Conservation (phyloP, 805 yeast species). For the Schwanniomyces occidentalis region DNA sequence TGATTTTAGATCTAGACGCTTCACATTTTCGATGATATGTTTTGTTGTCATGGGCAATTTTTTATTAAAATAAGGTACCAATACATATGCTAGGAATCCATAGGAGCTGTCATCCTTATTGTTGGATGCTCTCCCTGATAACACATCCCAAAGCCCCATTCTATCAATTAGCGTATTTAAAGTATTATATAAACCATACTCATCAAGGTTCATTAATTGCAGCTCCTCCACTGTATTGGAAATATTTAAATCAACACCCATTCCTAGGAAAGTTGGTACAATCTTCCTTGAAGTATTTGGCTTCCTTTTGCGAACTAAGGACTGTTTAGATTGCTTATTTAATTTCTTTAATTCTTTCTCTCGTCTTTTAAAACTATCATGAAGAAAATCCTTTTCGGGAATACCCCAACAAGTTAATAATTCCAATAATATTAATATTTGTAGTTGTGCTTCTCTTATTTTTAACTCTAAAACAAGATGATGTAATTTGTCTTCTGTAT, state of each 20-base stretch:
- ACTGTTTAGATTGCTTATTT: conserved; percentile 18
- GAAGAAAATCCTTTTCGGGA: conserved; percentile 37
- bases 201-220: conserved; percentile 3
- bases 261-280: conserved; percentile 45
- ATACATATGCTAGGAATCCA: conserved; percentile 52
- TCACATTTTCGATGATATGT: conserved; percentile 47
- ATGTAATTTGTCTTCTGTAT: conserved; percentile 18
- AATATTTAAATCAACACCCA: conserved; percentile 24
- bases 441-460: conserved; percentile 57
- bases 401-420: conserved; percentile 33
- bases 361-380: conserved; percentile 21
- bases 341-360: conserved; percentile 25
- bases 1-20: conserved; percentile 44
- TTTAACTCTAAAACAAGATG: conserved; percentile 44
- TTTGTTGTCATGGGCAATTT: conserved; percentile 48
- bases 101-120: conserved; percentile 39
- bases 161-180: conserved; percentile 52
- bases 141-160: conserved; percentile 53
- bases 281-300: conserved; percentile 23
- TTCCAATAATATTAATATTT: conserved; percentile 50
- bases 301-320: conserved; percentile 21
- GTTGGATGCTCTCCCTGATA: conserved; percentile 32
- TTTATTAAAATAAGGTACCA: conserved; percentile 54
- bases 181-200: conserved; percentile 18
- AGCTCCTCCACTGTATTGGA: not conserved